Percentiles rank a stretch among this genome's conserved stretches.
phyloP scores from a whole-genome alignment of 2,329 filamentous ascomycete genomes.

The Hymenoscyphus fraxineus region DNA sequence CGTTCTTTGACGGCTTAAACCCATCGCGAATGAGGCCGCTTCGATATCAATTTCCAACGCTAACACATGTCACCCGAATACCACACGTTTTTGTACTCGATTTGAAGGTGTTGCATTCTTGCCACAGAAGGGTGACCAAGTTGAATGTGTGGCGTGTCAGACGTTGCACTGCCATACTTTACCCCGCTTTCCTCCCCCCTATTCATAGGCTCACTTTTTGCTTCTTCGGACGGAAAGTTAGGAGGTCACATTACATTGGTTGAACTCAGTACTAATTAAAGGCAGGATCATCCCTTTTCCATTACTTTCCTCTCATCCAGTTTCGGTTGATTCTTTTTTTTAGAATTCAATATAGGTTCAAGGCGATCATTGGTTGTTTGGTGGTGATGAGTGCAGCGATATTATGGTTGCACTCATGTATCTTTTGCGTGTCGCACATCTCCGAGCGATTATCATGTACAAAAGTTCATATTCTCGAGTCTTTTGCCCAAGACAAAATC shows the following conservation, averaged over 20 bases:
- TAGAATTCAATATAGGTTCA: background rate
- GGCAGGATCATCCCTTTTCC: background rate
- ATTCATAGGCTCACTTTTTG: background rate
- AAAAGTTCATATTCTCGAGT: too few species aligned
- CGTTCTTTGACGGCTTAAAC: background rate
- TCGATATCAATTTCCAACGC: background rate
- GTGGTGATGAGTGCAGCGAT: too few species aligned
- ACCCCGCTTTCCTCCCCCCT: background rate
- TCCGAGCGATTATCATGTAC: too few species aligned
- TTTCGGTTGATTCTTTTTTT: background rate
- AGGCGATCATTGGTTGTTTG: too few species aligned
- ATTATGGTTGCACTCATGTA: too few species aligned
- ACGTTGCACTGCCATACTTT: conserved; percentile 1
- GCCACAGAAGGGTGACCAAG: background rate
- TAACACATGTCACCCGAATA: background rate
- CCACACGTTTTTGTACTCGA: background rate
- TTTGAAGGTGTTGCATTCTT: background rate
- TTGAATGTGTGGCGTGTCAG: background rate
- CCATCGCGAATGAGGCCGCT: background rate
- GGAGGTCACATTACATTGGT: background rate
- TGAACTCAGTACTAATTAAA: background rate
- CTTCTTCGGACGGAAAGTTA: background rate
- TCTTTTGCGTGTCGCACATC: too few species aligned
- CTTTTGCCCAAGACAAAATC: too few species aligned
- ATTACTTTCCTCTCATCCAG: background rate